Base-by-base conservation (phyloP, 192 early-diverging fungal genomes). In the Jimgerdemannia flammicorona region DNA sequence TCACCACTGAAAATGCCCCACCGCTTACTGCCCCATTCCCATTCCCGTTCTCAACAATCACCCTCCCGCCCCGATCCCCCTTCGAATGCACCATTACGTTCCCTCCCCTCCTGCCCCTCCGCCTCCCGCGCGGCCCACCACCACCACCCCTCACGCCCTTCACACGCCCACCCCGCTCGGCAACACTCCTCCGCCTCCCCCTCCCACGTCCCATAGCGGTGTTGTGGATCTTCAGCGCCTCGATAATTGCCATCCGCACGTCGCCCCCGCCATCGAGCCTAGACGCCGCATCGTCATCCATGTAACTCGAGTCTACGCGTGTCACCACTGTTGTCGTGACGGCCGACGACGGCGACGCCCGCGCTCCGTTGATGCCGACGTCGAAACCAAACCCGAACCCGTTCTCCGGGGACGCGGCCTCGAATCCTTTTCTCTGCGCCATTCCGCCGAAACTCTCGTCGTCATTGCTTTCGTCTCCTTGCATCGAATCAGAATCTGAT, bases 51-150 rank as follows among this genome's bases (percentile, higher is more conserved):
- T 69, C 67, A 17, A 76, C 77, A 63, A 66, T 78, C 10, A 74
- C 74, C n/a, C 40, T 75, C 59, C 78, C 75, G 29, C 44, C 74
- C 0, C 75, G 64, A 40, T 71, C 77, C 43, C 75, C 75, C 4
- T 76, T 76, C 17, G 80, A 81, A 44, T 78, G 74, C 44, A 76
- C 80, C 18, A 76, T 77, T 39, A 81, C 65, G 69, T 78, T 77
- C 10, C 78, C 80, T 41, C 80, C 78, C 40, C 69, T 18, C 41
- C 77, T 75, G 54, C 78, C 80, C 49, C 80, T 81, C 17, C 72
- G 64, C 54, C 78, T 77, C 19, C 78, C 80, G 67, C 80, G 78
- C 70, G 74, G 74, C 4, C 65, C 66, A 19, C 78, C 73, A 17
- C 63, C 68, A 70, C 70, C 65, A 59, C 44, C 8, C 40, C 69